phyloP scores from a whole-genome alignment of 2,329 filamentous ascomycete genomes.

The Nigrospora oryzae region DNA sequence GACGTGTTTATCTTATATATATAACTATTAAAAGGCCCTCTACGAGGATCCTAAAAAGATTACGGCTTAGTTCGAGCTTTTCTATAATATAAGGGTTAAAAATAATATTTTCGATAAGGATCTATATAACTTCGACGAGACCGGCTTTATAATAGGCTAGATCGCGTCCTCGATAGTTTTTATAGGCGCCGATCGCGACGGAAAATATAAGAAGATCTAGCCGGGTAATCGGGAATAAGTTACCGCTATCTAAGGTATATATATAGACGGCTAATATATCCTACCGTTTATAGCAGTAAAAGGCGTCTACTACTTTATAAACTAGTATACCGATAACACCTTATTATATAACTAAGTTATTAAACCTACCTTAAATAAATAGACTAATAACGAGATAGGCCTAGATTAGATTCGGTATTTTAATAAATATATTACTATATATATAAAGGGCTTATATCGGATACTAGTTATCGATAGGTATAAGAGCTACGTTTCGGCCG shows the following conservation, averaged over 20 bases:
- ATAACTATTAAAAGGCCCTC: too few species aligned
- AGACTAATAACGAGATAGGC: background rate
- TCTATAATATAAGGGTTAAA: background rate
- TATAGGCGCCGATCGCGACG: background rate
- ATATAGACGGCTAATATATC: slow-evolving; percentile 5
- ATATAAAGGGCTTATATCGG: slow-evolving; percentile 15
- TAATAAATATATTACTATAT: background rate
- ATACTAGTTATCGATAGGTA: slow-evolving; percentile 28
- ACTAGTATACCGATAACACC: too few species aligned
- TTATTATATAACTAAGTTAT: too few species aligned
- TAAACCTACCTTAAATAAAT: background rate
- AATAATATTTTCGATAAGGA: background rate
- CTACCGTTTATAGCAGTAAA: slow-evolving; percentile 7
- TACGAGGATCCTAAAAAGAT: background rate
- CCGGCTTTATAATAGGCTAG: background rate
- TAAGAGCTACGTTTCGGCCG: too few species aligned
- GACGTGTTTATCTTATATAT: too few species aligned
- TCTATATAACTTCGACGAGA: slow-evolving; percentile 1
- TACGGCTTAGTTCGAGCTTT: background rate
- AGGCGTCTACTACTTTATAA: too few species aligned
- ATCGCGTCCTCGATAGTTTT: background rate
- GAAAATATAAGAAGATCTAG: background rate
- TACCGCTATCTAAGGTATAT: slow-evolving; percentile 12
- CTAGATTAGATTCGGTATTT: background rate
- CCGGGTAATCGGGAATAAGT: slow-evolving; percentile 17